These are phyloP conservation scores for Ceratonia siliqua DNA, from an alignment of 306 rosid species.

Conservation along the genomic window DNA sequence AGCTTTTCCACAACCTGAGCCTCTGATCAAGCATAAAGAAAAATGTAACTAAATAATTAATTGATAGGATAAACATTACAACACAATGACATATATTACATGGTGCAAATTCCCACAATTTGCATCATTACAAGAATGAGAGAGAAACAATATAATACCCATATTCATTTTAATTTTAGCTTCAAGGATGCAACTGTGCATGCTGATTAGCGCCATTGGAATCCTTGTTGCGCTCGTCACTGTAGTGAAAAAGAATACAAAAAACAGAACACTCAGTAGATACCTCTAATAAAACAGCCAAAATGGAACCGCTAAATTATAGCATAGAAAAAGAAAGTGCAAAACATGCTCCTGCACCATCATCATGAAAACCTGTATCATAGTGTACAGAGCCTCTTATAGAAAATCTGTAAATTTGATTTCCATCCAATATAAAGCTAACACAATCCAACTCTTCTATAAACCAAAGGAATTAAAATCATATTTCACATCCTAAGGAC, in stretches of 20 bases:
- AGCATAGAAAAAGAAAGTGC: background rate
- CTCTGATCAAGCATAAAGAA: slow-evolving; percentile 37
- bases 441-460: background rate
- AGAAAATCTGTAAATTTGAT: background rate
- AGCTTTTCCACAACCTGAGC: slow-evolving; percentile 70
- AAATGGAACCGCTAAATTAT: background rate
- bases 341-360: background rate
- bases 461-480: background rate
- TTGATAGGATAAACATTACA: background rate
- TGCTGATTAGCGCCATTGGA: slow-evolving; percentile 71
- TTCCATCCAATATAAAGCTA: background rate
- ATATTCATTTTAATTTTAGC: slow-evolving; percentile 80
- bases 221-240: slow-evolving; percentile 78
- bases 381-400: background rate
- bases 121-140: too few relatives aligned
- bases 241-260: slow-evolving; percentile 16
- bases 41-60: background rate
- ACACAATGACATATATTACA: too few relatives aligned
- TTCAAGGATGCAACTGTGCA: slow-evolving; percentile 84
- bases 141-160: slow-evolving; percentile 31
- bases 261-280: background rate
- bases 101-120: too few relatives aligned
- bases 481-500: background rate
- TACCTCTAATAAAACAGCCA: background rate
- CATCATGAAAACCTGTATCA: background rate